Evolutionary conservation across 768 basidiomycete species (phyloP).

Genomic region (Lactarius hatsudake): DNA sequence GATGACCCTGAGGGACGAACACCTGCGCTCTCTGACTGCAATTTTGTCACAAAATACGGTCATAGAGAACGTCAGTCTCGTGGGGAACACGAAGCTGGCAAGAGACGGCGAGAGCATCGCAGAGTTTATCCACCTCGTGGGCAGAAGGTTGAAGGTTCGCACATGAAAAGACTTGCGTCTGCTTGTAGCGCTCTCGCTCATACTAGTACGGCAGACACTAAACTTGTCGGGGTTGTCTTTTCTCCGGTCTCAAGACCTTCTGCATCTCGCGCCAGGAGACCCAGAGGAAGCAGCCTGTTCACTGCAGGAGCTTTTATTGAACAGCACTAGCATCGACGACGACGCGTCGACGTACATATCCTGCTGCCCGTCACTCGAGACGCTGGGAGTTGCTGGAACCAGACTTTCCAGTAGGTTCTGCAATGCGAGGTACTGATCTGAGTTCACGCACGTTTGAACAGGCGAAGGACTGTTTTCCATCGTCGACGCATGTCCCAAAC

Average conservation of each 20-base stretch:
- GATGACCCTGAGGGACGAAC: constrained; percentile 56
- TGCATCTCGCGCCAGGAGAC: constrained; percentile 44
- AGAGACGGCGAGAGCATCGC: constrained; percentile 38
- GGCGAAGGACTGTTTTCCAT: constrained; percentile 54
- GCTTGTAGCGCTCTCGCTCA: constrained; percentile 8
- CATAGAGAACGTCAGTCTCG: constrained; percentile 56
- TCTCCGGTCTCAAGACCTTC: constrained; percentile 51
- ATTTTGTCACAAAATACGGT: constrained; percentile 36
- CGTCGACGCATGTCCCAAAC: constrained; percentile 52
- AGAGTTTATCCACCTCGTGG: constrained; percentile 50
- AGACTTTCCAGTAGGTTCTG: constrained; percentile 52
- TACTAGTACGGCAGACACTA: constrained; percentile 42
- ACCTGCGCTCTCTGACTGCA: constrained; percentile 44
- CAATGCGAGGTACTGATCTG: neutral
- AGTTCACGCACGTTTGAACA: constrained; percentile 30
- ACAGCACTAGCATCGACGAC: constrained; percentile 62
- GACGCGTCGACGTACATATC: constrained; percentile 51
- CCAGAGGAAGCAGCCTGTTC: constrained; percentile 35
- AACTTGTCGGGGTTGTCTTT: constrained; percentile 55
- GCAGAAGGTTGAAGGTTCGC: constrained; percentile 40
- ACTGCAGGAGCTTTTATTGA: constrained; percentile 51
- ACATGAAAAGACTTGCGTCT: neutral
- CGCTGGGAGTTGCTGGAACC: constrained; percentile 55
- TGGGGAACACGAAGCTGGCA: constrained; percentile 62
- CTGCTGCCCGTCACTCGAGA: constrained; percentile 46